phyloP scores from a whole-genome alignment of 2,329 filamentous ascomycete species.

The Alternaria gaisen region DNA sequence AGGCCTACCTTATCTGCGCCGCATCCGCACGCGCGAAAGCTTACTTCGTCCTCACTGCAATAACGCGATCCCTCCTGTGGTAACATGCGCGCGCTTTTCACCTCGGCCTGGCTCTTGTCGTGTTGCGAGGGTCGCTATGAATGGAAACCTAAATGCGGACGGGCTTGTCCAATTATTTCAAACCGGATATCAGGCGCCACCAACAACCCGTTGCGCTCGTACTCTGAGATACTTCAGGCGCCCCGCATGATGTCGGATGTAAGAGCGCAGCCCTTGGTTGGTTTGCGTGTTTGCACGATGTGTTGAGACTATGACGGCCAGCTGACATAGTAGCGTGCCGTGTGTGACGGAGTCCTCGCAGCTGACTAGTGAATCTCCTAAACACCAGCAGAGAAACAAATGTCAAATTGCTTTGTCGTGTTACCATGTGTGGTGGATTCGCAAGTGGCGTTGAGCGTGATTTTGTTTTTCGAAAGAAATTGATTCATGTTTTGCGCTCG shows the following conservation, averaged over 20 bases:
- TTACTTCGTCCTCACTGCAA: neutral
- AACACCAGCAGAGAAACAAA: neutral
- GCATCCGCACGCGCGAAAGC: constrained; percentile 1
- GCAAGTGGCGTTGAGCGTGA: no score
- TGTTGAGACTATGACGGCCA: neutral
- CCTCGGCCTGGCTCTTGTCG: neutral
- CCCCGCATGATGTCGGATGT: neutral
- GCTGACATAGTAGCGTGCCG: neutral
- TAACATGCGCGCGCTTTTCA: neutral
- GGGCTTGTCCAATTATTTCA: neutral
- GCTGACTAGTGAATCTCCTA: neutral
- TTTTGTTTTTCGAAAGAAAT: neutral
- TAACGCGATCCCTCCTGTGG: neutral
- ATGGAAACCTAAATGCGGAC: neutral
- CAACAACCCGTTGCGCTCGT: neutral
- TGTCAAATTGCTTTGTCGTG: neutral
- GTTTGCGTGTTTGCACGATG: neutral
- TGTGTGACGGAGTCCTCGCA: neutral
- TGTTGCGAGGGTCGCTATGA: neutral
- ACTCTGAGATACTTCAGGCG: neutral
- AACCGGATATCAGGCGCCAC: neutral
- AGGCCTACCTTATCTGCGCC: neutral
- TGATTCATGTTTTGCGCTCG: neutral
- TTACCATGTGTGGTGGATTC: neutral
- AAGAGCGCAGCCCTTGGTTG: neutral